Evolutionary conservation across 305 asterid species (phyloP).

Genomic region (Solanum hybrid): DNA sequence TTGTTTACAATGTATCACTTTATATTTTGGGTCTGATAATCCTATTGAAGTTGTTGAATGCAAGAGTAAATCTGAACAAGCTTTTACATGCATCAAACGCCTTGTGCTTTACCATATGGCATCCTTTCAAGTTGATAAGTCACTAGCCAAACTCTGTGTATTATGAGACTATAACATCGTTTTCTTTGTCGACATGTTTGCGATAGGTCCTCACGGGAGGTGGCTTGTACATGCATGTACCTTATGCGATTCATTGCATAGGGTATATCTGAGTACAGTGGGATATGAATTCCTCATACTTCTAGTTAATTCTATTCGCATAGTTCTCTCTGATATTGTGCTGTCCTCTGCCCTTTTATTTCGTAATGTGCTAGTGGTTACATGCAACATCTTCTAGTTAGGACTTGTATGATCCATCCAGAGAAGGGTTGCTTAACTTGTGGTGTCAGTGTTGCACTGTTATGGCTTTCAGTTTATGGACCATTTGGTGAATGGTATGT

Average conservation of each 20-base stretch:
- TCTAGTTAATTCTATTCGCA: background rate
- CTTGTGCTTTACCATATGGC: background rate
- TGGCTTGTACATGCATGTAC: background rate
- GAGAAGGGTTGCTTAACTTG: background rate
- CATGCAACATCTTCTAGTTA: background rate
- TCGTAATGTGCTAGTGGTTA: background rate
- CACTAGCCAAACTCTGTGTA: background rate
- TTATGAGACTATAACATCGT: background rate
- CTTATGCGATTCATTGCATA: background rate
- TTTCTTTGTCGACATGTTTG: background rate
- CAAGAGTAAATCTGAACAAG: background rate
- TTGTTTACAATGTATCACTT: background rate
- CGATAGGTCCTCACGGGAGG: background rate
- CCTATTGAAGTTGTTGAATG: background rate
- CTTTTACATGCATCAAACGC: background rate
- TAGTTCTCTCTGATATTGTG: background rate
- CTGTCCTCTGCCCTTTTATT: background rate
- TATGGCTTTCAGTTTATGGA: constrained; percentile 1
- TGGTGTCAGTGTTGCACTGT: constrained; percentile 2
- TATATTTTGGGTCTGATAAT: background rate
- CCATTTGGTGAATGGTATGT: background rate
- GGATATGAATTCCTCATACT: background rate
- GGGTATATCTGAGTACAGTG: background rate
- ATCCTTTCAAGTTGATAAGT: background rate
- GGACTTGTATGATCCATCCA: background rate